phyloP scores from a whole-genome alignment of 2,329 filamentous ascomycete species.

The Epichloe brachyelytri region DNA sequence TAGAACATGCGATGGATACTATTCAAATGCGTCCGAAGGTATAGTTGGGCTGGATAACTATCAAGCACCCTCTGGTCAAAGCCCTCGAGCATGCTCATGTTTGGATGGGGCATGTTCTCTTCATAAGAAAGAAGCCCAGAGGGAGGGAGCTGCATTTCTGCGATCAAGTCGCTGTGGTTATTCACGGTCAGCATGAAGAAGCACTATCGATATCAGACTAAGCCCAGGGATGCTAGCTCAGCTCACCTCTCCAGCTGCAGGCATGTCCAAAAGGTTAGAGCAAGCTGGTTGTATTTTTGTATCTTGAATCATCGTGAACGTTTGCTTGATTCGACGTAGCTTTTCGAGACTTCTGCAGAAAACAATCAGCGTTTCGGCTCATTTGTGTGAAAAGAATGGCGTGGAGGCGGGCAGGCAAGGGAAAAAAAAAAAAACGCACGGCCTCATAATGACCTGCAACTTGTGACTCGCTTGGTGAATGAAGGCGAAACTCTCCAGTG shows the following conservation, averaged over 20 bases:
- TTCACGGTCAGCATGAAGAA: not conserved
- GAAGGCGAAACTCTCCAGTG: constrained; percentile 67
- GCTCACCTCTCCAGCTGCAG: constrained; percentile 75
- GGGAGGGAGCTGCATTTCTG: constrained; percentile 58
- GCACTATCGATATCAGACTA: not conserved
- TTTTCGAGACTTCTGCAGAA: constrained; percentile 34
- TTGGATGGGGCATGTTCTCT: constrained; percentile 54
- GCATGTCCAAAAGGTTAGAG: constrained; percentile 85
- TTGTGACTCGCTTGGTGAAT: constrained; percentile 44
- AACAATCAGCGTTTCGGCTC: not conserved
- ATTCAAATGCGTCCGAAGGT: constrained; percentile 52
- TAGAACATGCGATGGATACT: constrained; percentile 46
- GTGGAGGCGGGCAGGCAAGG: not conserved
- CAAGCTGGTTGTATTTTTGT: constrained; percentile 44
- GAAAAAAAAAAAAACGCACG: constrained; percentile 34
- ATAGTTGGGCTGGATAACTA: constrained; percentile 51
- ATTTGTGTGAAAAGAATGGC: not conserved
- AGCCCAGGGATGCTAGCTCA: no score
- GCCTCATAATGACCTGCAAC: constrained; percentile 61
- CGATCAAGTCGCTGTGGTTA: constrained; percentile 63
- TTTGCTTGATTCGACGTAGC: constrained; percentile 27
- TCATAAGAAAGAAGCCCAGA: constrained; percentile 50
- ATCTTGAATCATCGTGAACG: constrained; percentile 26
- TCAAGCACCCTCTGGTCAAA: constrained; percentile 37
- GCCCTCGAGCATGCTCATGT: constrained; percentile 30